phyloP scores from a whole-genome alignment of 2,329 filamentous ascomycete species.

The Tricladium varicosporioides region DNA sequence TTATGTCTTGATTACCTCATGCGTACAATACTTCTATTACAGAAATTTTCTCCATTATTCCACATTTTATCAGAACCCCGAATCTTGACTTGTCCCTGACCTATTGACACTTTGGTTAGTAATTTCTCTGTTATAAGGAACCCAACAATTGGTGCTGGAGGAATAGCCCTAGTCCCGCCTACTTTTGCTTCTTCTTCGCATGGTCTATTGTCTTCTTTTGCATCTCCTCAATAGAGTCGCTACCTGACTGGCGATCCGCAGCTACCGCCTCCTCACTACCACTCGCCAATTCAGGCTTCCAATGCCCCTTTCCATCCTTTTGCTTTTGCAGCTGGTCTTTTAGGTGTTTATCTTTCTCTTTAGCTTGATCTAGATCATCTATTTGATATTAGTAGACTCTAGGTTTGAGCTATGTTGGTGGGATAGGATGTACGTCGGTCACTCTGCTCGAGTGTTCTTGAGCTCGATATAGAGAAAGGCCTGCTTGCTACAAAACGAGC shows the following conservation, averaged over 20 bases:
- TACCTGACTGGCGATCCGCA: constrained; percentile 23
- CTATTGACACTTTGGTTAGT: constrained; percentile 15
- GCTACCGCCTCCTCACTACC: constrained; percentile 73
- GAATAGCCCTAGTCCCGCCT: constrained; percentile 13
- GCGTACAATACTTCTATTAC: constrained; percentile 1
- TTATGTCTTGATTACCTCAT: background rate
- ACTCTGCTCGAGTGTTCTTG: constrained; percentile 30
- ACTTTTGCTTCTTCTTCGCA: constrained; percentile 40
- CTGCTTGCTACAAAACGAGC: constrained; percentile 10
- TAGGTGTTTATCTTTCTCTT: constrained; percentile 56
- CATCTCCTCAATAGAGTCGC: constrained; percentile 54
- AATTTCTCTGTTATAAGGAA: background rate
- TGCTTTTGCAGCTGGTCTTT: constrained; percentile 63
- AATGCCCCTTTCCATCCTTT: constrained; percentile 66
- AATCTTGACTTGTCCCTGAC: constrained; percentile 29
- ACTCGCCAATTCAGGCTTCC: constrained; percentile 75
- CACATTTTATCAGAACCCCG: constrained; percentile 16
- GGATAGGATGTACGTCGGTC: constrained; percentile 32
- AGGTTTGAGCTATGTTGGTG: too few species aligned
- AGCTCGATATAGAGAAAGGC: constrained; percentile 20
- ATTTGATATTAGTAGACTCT: background rate
- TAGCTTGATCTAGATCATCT: constrained; percentile 33
- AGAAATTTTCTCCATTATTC: background rate
- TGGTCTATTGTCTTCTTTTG: constrained; percentile 53
- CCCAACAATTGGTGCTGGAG: constrained; percentile 2